Evolutionary conservation across 306 rosid species (phyloP), one percentile per base, ranked within the genome.

Genomic region (Gillenia trifoliata): DNA sequence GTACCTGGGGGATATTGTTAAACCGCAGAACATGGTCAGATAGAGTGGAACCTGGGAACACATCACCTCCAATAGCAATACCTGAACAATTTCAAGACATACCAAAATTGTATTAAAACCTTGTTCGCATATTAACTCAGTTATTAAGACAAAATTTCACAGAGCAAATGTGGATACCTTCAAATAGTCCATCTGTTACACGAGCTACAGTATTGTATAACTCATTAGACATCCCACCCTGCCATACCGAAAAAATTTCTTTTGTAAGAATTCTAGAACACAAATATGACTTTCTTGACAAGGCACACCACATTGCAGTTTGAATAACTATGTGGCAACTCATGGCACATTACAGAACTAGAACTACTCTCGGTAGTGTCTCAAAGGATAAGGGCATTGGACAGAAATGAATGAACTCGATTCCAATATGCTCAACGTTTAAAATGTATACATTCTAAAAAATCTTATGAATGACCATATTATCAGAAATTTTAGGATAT

Each of bases 221-320:
- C 83, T 95, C 99, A 74, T 92, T 95, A 76, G 99, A 95, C 99
- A 95, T 95, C 65, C 99, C 99, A 82, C 99, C 99, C 99, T 95
- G 89, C 68, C 67, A 82, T 80, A 34, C 52, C 31, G 68, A 82
- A 84, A 74, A 49, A 13, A 13, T 20, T 57, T 59, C 71, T 60
- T 47, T 66, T 66, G 31, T 57, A 49, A 34, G 59, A 75, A 76
- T 38, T 28, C 23, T 47, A 50, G 52, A 57, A 56, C 22, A 57
- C 10, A 56, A 22, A 55, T 33, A 60, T 33, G 45, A 55, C n/a
- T 38, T 72, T 79, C 40, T 29, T 17, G 31, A 52, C 19, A 38
- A 43, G 10, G 57, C 38, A 19, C 25, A 64, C 20, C 30, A 54
- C 25, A 19, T 28, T 26, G 36, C 22, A 15, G 33, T 29, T 67